A percentile compares a stretch with the other conserved stretches of the same genome.
These are phyloP conservation scores for Encephalitozoon romaleae DNA, from an alignment of 371 early-diverging fungal species.

Conservation along the genomic window DNA sequence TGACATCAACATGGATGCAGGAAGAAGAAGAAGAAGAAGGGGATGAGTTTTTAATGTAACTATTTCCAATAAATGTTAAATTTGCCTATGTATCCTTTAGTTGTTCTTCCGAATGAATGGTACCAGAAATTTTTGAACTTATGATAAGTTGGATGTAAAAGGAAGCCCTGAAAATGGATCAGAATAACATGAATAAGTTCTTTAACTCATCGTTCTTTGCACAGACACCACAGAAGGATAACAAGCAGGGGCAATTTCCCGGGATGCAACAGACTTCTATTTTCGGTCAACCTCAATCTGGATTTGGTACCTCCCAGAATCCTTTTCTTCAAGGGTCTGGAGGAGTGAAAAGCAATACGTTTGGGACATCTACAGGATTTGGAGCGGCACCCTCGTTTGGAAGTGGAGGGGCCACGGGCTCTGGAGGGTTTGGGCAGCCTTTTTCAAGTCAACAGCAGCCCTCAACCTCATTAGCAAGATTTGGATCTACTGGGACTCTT, in stretches of 20 bases:
- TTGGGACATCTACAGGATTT: not conserved
- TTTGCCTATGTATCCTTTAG: not conserved
- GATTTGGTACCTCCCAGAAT: not conserved
- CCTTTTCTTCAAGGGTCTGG: not conserved
- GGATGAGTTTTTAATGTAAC: not conserved
- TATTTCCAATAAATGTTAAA: slow-evolving; percentile 8
- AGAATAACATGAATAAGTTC: slow-evolving; percentile 9
- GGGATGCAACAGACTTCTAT: not conserved
- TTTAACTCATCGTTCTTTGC: slow-evolving; percentile 19
- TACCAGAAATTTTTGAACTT: not conserved
- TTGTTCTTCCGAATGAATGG: not conserved
- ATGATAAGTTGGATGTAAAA: not conserved
- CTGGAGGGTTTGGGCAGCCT: not conserved
- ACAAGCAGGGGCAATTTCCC: not conserved
- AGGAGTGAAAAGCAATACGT: not conserved
- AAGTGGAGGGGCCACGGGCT: not conserved
- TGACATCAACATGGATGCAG: slow-evolving; percentile 53
- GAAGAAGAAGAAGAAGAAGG: slow-evolving; percentile 41
- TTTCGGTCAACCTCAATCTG: not conserved
- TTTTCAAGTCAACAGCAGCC: not conserved
- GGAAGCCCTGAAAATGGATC: slow-evolving; percentile 11
- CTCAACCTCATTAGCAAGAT: not conserved
- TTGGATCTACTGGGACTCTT: not conserved
- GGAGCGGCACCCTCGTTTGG: not conserved
- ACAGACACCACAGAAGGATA: slow-evolving; percentile 8